Percentiles rank a stretch among this genome's conserved stretches.
Conservation (phyloP, 2,329 filamentous ascomycete species). For the Plenodomus tracheiphilus region DNA sequence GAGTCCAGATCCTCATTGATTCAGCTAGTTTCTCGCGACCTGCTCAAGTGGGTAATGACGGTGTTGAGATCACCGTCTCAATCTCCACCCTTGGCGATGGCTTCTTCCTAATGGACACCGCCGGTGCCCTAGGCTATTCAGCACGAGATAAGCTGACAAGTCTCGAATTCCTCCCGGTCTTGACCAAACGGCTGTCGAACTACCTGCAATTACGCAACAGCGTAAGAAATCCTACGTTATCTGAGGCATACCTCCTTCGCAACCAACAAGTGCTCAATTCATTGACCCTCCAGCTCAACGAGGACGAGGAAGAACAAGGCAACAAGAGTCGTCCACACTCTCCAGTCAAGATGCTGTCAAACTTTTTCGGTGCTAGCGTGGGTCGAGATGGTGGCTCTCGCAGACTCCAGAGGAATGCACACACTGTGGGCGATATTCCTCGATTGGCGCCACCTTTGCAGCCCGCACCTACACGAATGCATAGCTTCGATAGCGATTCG, state of each 20-base stretch:
- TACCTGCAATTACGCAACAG: conserved; percentile 72
- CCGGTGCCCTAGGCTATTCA: conserved; percentile 70
- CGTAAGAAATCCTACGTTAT: conserved; percentile 65
- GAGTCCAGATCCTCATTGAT: conserved; percentile 74
- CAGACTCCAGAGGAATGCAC: conserved; percentile 39
- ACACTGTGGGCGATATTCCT: conserved; percentile 42
- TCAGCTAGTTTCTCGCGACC: conserved; percentile 65
- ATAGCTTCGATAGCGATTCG: conserved; percentile 40
- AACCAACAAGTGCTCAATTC: conserved; percentile 77
- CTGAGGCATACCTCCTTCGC: conserved; percentile 72
- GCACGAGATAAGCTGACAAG: conserved; percentile 73
- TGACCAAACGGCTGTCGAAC: conserved; percentile 74
- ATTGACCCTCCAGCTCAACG: conserved; percentile 65
- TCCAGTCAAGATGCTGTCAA: conserved; percentile 88
- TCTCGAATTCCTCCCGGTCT: conserved; percentile 73
- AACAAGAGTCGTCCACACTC: conserved; percentile 76
- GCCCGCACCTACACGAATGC: conserved; percentile 42
- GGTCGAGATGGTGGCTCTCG: conserved; percentile 45
- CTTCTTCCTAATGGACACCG: conserved; percentile 60
- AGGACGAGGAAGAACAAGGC: conserved; percentile 56
- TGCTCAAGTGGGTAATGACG: conserved; percentile 50
- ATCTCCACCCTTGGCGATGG: conserved; percentile 60
- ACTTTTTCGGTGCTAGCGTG: conserved; percentile 68
- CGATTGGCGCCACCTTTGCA: conserved; percentile 38
- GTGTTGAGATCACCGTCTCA: conserved; percentile 72